Conservation (phyloP, 2,329 filamentous ascomycete genomes). For the Aspergillus ruber region DNA sequence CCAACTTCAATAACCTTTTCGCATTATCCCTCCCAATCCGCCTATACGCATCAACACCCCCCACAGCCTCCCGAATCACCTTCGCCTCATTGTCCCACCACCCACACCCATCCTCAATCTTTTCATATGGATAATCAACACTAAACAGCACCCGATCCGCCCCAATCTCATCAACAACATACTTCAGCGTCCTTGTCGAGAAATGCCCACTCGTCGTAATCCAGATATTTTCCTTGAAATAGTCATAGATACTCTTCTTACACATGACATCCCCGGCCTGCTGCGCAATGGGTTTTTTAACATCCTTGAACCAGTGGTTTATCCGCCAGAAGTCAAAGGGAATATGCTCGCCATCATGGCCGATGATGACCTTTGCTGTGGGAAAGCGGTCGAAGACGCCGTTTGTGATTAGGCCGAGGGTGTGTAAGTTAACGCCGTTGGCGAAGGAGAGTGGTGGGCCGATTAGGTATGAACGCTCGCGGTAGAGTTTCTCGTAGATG, state of each 20-base stretch:
- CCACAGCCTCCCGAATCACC: not conserved
- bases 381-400: slow-evolving; percentile 46
- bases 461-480: slow-evolving; percentile 53
- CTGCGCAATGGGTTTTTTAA: slow-evolving; percentile 30
- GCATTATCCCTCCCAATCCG: slow-evolving; percentile 44
- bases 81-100: slow-evolving; percentile 36
- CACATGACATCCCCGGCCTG: slow-evolving; percentile 19
- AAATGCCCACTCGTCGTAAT: slow-evolving; percentile 39
- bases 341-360: slow-evolving; percentile 46
- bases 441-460: slow-evolving; percentile 56
- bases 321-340: slow-evolving; percentile 47
- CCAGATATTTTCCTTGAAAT: slow-evolving; percentile 38
- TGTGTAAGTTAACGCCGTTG: slow-evolving; percentile 53
- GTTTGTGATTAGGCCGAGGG: slow-evolving; percentile 47
- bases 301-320: slow-evolving; percentile 37
- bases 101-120: slow-evolving; percentile 36
- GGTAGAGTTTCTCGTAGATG: slow-evolving; percentile 54
- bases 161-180: slow-evolving; percentile 30
- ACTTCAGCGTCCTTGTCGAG: slow-evolving; percentile 33
- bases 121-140: slow-evolving; percentile 38
- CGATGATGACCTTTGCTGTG: slow-evolving; percentile 42
- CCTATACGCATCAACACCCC: slow-evolving; percentile 12
- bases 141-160: slow-evolving; percentile 36
- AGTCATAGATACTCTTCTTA: slow-evolving; percentile 41
- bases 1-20: slow-evolving; percentile 37